phyloP scores from a whole-genome alignment of 1,284 basidiomycete species.

The Trichosporon inkin region DNA sequence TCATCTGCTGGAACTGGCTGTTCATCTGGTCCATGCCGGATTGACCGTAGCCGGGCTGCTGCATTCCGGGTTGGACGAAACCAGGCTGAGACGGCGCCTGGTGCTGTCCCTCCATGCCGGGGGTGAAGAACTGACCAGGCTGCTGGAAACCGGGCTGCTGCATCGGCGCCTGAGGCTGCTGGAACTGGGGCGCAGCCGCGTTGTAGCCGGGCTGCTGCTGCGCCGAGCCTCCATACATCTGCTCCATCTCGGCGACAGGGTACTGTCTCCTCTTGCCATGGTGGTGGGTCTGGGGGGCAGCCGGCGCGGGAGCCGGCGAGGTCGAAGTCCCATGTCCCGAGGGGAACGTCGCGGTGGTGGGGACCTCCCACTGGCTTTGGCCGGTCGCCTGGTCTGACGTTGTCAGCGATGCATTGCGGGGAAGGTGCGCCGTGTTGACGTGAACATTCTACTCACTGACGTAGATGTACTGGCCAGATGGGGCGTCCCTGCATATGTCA shows the following conservation, averaged over 20 bases:
- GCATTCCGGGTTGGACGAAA: constrained; percentile 9
- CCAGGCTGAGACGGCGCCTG: constrained; percentile 35
- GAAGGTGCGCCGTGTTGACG: neutral
- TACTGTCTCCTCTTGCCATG: constrained; percentile 76
- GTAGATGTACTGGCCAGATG: constrained; percentile 77
- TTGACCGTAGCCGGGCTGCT: constrained; percentile 36
- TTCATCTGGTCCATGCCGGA: constrained; percentile 61
- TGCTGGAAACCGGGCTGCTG: constrained; percentile 45
- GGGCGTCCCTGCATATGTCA: constrained; percentile 62
- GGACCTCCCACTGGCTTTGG: constrained; percentile 64
- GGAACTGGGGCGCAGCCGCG: constrained; percentile 13
- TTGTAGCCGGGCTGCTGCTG: constrained; percentile 33
- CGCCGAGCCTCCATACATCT: constrained; percentile 62
- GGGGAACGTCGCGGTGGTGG: constrained; percentile 43
- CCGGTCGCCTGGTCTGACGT: constrained; percentile 50
- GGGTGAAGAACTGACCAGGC: constrained; percentile 71
- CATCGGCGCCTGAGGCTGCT: constrained; percentile 41
- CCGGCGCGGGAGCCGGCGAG: constrained; percentile 26
- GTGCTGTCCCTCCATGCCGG: constrained; percentile 62
- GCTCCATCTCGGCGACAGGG: constrained; percentile 74
- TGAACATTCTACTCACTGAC: constrained; percentile 56
- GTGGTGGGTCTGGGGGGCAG: constrained; percentile 28
- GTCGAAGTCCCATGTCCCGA: constrained; percentile 21
- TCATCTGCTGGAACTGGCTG: constrained; percentile 85
- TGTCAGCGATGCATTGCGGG: constrained; percentile 11